A percentile compares a stretch with the other conserved stretches of the same genome.
These are phyloP conservation scores for Tuber microsphaerosporum DNA, from an alignment of 495 filamentous ascomycete species.

Conservation along the genomic window DNA sequence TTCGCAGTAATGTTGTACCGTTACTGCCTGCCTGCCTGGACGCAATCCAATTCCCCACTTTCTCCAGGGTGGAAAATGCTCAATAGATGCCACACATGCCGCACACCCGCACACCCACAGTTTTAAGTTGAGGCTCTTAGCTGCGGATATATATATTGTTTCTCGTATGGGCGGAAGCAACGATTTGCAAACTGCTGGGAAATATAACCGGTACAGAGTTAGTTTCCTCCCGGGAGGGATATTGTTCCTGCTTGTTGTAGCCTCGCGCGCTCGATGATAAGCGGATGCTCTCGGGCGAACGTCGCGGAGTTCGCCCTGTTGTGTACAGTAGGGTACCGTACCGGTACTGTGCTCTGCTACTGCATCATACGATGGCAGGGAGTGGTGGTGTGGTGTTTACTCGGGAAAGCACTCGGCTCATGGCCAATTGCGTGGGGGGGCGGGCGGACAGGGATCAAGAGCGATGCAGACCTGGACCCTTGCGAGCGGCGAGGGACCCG, in stretches of 20 bases:
- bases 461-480: neutral
- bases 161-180: neutral
- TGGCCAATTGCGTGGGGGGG: neutral
- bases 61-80: neutral
- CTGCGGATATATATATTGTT: neutral
- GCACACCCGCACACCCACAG: neutral
- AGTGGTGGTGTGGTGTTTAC: slow-evolving; percentile 4
- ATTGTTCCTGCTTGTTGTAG: neutral
- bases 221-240: neutral
- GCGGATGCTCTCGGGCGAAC: neutral
- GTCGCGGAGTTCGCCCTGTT: neutral
- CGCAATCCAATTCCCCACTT: neutral
- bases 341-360: neutral
- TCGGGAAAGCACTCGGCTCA: neutral
- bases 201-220: slow-evolving; percentile 1
- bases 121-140: neutral
- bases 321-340: neutral
- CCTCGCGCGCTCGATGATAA: neutral
- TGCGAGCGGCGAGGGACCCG: neutral
- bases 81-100: neutral
- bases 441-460: neutral
- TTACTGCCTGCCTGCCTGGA: neutral
- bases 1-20: neutral
- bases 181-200: neutral
- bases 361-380: neutral